phyloP scores from a whole-genome alignment of 2,329 filamentous ascomycete genomes.

The Phoma sp. region DNA sequence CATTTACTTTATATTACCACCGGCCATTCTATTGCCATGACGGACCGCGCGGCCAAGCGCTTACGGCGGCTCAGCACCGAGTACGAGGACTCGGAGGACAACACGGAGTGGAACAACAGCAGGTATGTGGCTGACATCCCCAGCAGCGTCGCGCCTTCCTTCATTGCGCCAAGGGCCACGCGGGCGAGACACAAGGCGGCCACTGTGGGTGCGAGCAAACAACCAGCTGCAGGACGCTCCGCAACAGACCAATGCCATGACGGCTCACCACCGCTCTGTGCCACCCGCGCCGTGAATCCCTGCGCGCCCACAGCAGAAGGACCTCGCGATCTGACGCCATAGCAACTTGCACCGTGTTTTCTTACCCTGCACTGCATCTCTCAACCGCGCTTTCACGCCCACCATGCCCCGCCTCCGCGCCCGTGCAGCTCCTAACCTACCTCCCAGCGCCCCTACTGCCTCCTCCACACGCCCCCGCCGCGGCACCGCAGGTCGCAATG shows the following conservation, averaged over 20 bases:
- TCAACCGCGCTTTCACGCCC: slow-evolving; percentile 17
- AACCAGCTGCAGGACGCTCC: slow-evolving; percentile 11
- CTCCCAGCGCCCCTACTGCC: slow-evolving; percentile 44
- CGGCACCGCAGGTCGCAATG: slow-evolving; percentile 39
- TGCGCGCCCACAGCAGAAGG: slow-evolving; percentile 16
- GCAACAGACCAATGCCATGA: slow-evolving; percentile 19
- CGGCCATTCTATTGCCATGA: slow-evolving; percentile 24
- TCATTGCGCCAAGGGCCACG: slow-evolving; percentile 30
- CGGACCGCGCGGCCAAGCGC: slow-evolving; percentile 46
- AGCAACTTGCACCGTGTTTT: slow-evolving; percentile 9
- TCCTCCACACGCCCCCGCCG: slow-evolving; percentile 48
- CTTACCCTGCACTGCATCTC: neutral
- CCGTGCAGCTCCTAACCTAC: slow-evolving; percentile 42
- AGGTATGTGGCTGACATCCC: slow-evolving; percentile 41
- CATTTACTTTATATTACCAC: neutral
- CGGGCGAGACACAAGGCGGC: slow-evolving; percentile 16
- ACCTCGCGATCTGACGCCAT: slow-evolving; percentile 26
- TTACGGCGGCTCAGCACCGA: slow-evolving; percentile 50
- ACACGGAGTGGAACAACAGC: slow-evolving; percentile 30
- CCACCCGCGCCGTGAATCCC: slow-evolving; percentile 28
- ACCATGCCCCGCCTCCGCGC: slow-evolving; percentile 47
- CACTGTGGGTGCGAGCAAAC: slow-evolving; percentile 12
- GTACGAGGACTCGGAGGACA: slow-evolving; percentile 42
- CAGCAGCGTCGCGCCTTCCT: slow-evolving; percentile 17
- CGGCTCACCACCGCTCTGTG: slow-evolving; percentile 28